phyloP scores from a whole-genome alignment of 2,329 filamentous ascomycete species.

The Aspergillus alliaceus region DNA sequence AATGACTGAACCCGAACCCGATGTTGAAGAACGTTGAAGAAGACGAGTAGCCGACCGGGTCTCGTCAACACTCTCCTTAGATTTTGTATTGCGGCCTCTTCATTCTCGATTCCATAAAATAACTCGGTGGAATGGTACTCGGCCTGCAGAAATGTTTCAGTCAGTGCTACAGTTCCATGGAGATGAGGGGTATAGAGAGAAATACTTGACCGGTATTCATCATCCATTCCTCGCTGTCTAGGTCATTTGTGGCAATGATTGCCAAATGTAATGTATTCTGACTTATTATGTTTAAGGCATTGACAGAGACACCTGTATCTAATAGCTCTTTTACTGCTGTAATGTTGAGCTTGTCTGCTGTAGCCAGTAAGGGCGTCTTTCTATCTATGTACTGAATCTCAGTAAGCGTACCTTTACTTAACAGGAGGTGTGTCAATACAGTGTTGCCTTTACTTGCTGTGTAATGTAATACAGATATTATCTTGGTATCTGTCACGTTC shows the following conservation, averaged over 20 bases:
- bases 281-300: background rate
- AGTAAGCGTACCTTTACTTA: background rate
- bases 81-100: background rate
- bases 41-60: slow-evolving; percentile 9
- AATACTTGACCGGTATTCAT: no score
- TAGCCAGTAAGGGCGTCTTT: background rate
- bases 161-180: no score
- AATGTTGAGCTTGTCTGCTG: background rate
- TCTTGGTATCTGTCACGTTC: background rate
- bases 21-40: slow-evolving; percentile 19
- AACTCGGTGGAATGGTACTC: background rate
- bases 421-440: background rate
- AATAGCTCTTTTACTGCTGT: background rate
- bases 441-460: background rate
- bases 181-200: no score
- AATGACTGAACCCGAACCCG: slow-evolving; percentile 23
- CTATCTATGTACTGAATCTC: background rate
- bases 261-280: background rate
- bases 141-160: no score
- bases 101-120: slow-evolving; percentile 5
- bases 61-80: background rate
- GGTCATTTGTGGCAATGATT: background rate
- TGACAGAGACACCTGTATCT: background rate
- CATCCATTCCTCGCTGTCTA: no score
- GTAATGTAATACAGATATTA: background rate